Evolutionary conservation across 345 rosid genomes (phyloP).

Genomic region (Hibiscus trionum): DNA sequence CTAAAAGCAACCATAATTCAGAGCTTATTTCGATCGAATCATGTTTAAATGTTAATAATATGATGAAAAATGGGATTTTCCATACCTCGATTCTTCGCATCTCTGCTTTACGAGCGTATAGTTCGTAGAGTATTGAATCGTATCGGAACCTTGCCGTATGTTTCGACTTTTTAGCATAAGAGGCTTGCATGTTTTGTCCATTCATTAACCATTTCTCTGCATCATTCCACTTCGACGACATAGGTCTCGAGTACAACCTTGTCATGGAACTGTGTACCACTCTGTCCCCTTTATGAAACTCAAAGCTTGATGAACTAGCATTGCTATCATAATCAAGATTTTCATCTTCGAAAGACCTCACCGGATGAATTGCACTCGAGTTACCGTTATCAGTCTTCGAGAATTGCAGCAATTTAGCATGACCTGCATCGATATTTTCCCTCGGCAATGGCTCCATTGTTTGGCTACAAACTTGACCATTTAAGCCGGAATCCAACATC

Average conservation of each 20-base stretch:
- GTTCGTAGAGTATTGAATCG: neutral
- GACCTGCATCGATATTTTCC: constrained; percentile 26
- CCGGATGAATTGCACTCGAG: constrained; percentile 36
- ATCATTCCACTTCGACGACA: constrained; percentile 74
- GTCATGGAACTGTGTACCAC: constrained; percentile 24
- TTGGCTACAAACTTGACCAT: constrained; percentile 22
- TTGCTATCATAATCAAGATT: constrained; percentile 68
- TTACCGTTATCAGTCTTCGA: constrained; percentile 43
- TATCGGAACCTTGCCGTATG: constrained; percentile 45
- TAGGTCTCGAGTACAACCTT: constrained; percentile 43
- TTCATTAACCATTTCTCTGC: constrained; percentile 78
- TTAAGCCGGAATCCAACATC: constrained; percentile 18
- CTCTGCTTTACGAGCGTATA: constrained; percentile 24
- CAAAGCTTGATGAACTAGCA: constrained; percentile 73
- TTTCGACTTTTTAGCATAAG: constrained; percentile 38
- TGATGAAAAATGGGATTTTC: neutral
- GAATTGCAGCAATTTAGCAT: constrained; percentile 37
- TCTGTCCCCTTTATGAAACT: constrained; percentile 64
- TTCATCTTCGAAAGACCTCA: constrained; percentile 58
- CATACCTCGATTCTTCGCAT: constrained; percentile 57
- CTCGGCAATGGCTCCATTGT: constrained; percentile 19
- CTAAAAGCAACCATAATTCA: too few species aligned
- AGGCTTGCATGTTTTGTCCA: constrained; percentile 37
- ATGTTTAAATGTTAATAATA: too few species aligned
- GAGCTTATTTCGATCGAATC: too few species aligned